Conservation (phyloP, 2,329 filamentous ascomycete species). For the Chrysosporium queenslandicum region DNA sequence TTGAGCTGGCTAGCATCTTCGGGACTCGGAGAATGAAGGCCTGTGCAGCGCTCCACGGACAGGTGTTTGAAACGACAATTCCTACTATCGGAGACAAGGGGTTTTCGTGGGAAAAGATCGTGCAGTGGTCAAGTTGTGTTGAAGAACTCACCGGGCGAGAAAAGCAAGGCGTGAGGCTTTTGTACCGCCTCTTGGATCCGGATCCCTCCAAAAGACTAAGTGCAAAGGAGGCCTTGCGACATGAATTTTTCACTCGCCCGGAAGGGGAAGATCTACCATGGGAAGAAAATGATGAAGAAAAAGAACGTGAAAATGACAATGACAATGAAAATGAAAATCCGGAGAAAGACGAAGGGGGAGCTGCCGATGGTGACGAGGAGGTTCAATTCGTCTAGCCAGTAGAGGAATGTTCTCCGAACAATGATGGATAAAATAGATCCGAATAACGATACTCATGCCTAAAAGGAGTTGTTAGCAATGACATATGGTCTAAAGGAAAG, state of each 20-base stretch:
- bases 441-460: too few species aligned
- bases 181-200: constrained; percentile 36
- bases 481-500: too few species aligned
- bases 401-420: too few species aligned
- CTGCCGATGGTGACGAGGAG: constrained; percentile 13
- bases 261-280: constrained; percentile 22
- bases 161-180: constrained; percentile 37
- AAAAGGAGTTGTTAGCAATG: too few species aligned
- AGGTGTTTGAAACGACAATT: constrained; percentile 84
- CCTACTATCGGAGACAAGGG: constrained; percentile 79
- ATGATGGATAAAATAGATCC: too few species aligned
- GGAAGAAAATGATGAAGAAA: constrained; percentile 12
- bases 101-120: constrained; percentile 83
- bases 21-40: constrained; percentile 73
- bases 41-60: constrained; percentile 74
- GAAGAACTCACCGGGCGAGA: constrained; percentile 46
- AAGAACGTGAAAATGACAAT: not conserved
- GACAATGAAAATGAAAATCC: not conserved
- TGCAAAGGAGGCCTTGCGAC: constrained; percentile 36
- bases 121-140: constrained; percentile 85
- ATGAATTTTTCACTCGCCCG: constrained; percentile 38
- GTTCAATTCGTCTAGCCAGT: constrained; percentile 16
- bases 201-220: constrained; percentile 35
- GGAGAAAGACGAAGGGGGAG: not conserved
- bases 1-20: constrained; percentile 94